A percentile compares a stretch with the other conserved stretches of the same genome.
These are phyloP conservation scores for Elaeagnus macrophylla DNA, from an alignment of 306 rosid species.

Conservation along the genomic window DNA sequence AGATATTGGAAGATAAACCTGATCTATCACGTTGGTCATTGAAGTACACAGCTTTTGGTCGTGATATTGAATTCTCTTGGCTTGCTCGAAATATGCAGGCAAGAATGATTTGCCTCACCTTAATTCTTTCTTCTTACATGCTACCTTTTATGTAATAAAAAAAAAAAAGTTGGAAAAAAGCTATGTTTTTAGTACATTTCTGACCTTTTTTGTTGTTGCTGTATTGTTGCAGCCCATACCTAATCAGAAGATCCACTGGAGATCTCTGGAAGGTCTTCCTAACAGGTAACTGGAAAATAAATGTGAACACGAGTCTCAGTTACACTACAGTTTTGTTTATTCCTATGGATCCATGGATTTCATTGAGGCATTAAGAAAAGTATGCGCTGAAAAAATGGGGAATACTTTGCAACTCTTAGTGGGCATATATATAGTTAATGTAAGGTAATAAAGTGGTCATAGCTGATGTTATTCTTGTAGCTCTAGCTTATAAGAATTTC, in stretches of 20 bases:
- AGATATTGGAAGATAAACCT: constrained; percentile 86
- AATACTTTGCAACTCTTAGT: background rate
- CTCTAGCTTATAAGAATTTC: no score
- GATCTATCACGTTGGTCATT: constrained; percentile 84
- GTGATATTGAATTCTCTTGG: constrained; percentile 76
- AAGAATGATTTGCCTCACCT: constrained; percentile 27
- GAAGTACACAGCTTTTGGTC: constrained; percentile 83
- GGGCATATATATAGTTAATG: no score
- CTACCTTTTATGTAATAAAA: background rate
- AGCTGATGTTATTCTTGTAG: no score
- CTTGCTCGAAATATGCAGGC: constrained; percentile 97
- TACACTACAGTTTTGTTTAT: constrained; percentile 11
- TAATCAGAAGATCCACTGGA: constrained; percentile 95
- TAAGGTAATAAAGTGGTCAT: no score
- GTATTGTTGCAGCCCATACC: constrained; percentile 68
- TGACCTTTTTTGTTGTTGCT: constrained; percentile 15
- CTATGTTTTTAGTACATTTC: constrained; percentile 8
- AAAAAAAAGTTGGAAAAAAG: background rate
- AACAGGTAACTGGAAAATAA: constrained; percentile 49
- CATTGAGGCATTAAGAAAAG: background rate
- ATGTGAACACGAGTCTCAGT: constrained; percentile 2
- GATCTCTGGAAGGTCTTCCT: constrained; percentile 89
- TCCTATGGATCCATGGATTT: constrained; percentile 1
- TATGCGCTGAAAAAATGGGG: background rate
- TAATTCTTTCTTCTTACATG: background rate